A percentile compares a stretch with the other conserved stretches of the same genome.
phyloP scores from a whole-genome alignment of 345 rosid genomes.

The Heritiera fomes region DNA sequence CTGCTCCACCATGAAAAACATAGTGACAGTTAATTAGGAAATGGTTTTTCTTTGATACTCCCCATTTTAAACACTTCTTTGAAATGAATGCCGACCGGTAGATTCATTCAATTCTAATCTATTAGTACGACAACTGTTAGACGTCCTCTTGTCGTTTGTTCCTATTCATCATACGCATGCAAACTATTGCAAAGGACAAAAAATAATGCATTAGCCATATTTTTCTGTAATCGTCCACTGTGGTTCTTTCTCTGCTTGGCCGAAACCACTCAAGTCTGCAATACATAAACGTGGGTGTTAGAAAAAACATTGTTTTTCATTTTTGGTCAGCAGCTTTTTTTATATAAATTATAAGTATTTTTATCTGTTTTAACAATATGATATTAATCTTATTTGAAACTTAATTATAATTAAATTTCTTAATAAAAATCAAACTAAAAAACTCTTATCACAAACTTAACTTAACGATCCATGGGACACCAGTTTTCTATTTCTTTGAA shows the following conservation, averaged over 20 bases:
- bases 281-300: background rate
- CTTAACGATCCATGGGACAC: too few species aligned
- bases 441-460: too few species aligned
- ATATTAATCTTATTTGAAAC: too few species aligned
- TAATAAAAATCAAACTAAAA: too few species aligned
- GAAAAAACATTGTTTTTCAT: too few species aligned
- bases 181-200: background rate
- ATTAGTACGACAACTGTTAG: too few species aligned
- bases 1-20: too few species aligned
- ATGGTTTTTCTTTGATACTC: background rate
- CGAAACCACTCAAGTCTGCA: background rate
- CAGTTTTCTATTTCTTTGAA: too few species aligned
- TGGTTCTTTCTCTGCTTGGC: background rate
- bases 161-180: background rate
- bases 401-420: too few species aligned
- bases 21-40: background rate
- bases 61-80: background rate
- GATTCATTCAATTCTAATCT: background rate
- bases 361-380: too few species aligned
- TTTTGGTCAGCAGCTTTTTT: too few species aligned
- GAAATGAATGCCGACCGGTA: constrained; percentile 7
- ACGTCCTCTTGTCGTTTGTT: constrained; percentile 5
- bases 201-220: background rate
- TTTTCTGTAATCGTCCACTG: background rate
- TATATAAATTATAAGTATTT: too few species aligned